phyloP scores from a whole-genome alignment of 148 eudicot genomes.

The Silene uniflora region DNA sequence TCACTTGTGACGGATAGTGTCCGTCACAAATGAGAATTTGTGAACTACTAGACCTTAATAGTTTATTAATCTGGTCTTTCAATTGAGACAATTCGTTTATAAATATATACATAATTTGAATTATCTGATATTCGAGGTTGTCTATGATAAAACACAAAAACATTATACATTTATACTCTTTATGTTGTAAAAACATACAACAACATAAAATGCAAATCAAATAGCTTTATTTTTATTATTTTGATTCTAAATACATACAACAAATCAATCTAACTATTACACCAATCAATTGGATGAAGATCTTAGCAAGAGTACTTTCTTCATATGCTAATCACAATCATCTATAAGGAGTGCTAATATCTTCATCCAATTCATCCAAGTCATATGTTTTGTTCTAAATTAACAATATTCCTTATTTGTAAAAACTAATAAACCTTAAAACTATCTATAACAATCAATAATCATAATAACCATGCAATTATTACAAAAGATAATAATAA shows the following conservation, averaged over 20 bases:
- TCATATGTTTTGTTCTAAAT: conserved; percentile 7
- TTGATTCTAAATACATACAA: background rate
- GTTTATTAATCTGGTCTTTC: too few species aligned
- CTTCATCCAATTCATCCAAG: conserved; percentile 32
- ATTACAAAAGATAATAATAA: conserved; percentile 23
- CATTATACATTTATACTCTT: too few species aligned
- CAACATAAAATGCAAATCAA: background rate
- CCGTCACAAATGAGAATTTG: too few species aligned
- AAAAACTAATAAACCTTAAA: conserved; percentile 25
- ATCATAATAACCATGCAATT: conserved; percentile 20
- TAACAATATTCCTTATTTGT: conserved; percentile 19
- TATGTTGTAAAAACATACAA: too few species aligned
- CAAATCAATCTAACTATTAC: conserved; percentile 7
- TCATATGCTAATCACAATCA: background rate
- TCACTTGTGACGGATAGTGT: too few species aligned
- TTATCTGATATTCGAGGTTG: too few species aligned
- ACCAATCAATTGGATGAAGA: conserved; percentile 27
- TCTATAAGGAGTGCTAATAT: conserved; percentile 27
- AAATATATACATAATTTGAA: too few species aligned
- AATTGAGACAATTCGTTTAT: too few species aligned
- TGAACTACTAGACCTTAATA: too few species aligned
- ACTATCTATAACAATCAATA: conserved; percentile 18
- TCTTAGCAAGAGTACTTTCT: conserved; percentile 26
- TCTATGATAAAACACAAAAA: too few species aligned
- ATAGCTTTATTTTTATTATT: background rate